A percentile compares a stretch with the other conserved stretches of the same genome.
phyloP scores from a whole-genome alignment of 257 asterid genomes.

The Przewalskia tangutica region DNA sequence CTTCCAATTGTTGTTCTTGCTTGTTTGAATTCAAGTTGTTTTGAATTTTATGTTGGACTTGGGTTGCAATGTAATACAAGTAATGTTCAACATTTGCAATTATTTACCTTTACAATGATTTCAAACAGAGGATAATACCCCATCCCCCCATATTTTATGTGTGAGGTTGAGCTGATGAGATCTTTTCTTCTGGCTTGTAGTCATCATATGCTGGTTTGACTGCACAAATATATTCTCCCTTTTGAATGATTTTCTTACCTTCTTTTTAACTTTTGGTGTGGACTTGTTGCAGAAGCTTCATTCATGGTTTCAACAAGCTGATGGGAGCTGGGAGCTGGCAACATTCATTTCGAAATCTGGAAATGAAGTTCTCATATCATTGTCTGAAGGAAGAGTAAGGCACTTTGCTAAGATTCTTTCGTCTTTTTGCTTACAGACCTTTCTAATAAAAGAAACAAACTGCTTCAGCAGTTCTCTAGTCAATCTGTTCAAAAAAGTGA shows the following conservation, averaged over 20 bases:
- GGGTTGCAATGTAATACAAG: not conserved
- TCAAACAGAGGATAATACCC: not conserved
- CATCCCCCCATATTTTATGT: not conserved
- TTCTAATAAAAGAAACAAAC: not conserved
- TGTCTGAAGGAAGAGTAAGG: conserved; percentile 75
- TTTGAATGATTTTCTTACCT: conserved; percentile 1
- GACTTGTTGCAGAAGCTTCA: conserved; percentile 54
- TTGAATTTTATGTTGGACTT: not conserved
- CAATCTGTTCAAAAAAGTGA: not conserved
- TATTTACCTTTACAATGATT: not conserved
- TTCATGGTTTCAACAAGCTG: conserved; percentile 83
- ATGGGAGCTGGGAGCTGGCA: conserved; percentile 93
- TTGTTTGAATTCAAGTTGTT: not conserved
- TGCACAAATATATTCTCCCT: not conserved
- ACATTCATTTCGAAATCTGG: conserved; percentile 59
- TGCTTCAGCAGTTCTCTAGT: not conserved
- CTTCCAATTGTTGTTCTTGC: not conserved
- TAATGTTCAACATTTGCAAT: not conserved
- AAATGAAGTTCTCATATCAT: conserved; percentile 57
- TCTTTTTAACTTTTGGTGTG: conserved; percentile 6
- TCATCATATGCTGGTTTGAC: conserved; percentile 3
- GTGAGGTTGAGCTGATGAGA: not conserved
- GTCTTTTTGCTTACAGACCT: conserved; percentile 1
- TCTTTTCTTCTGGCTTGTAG: not conserved
- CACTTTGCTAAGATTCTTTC: not conserved